Percentiles rank a stretch among this genome's conserved stretches.
phyloP scores from a whole-genome alignment of 2,329 filamentous ascomycete species.

The Epichloe scottii region DNA sequence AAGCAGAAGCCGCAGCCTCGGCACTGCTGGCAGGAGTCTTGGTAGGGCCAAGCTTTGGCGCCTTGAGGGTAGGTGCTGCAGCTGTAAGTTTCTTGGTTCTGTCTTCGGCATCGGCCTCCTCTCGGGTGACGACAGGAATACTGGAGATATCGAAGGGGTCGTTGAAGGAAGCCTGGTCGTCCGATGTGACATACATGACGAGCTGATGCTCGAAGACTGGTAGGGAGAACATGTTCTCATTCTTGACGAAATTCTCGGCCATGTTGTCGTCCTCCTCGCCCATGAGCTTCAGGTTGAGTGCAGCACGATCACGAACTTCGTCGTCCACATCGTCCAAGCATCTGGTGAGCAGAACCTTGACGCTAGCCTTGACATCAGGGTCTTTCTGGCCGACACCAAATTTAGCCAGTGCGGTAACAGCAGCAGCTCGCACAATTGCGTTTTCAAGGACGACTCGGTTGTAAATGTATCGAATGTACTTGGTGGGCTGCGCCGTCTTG shows the following conservation, averaged over 20 bases:
- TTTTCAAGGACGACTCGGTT: conserved; percentile 97
- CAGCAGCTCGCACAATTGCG: conserved; percentile 85
- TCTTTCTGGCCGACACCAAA: conserved; percentile 97
- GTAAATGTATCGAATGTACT: conserved; percentile 99
- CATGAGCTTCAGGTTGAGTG: conserved; percentile 86
- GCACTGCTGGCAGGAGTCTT: conserved; percentile 59
- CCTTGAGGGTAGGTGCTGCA: conserved; percentile 85
- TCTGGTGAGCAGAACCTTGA: conserved; percentile 79
- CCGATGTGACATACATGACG: conserved; percentile 92
- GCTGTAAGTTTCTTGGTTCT: conserved; percentile 94
- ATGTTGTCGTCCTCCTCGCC: conserved; percentile 81
- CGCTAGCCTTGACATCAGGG: conserved; percentile 90
- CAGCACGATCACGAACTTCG: conserved; percentile 90
- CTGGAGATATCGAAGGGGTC: conserved; percentile 80
- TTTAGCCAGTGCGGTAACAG: conserved; percentile 90
- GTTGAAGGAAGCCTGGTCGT: conserved; percentile 75
- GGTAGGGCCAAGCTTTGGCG: conserved; percentile 65
- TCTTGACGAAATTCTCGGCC: conserved; percentile 82
- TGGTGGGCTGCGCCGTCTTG: conserved; percentile 88
- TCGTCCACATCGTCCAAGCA: conserved; percentile 96
- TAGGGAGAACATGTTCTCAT: conserved; percentile 90
- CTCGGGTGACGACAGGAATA: conserved; percentile 85
- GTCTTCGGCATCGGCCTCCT: conserved; percentile 93
- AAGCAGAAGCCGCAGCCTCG: conserved; percentile 64
- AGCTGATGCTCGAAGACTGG: conserved; percentile 94